Evolutionary conservation across 2,329 filamentous ascomycete species (phyloP), one percentile per base, ranked within the genome.

Genomic region (Cadophora malorum): DNA sequence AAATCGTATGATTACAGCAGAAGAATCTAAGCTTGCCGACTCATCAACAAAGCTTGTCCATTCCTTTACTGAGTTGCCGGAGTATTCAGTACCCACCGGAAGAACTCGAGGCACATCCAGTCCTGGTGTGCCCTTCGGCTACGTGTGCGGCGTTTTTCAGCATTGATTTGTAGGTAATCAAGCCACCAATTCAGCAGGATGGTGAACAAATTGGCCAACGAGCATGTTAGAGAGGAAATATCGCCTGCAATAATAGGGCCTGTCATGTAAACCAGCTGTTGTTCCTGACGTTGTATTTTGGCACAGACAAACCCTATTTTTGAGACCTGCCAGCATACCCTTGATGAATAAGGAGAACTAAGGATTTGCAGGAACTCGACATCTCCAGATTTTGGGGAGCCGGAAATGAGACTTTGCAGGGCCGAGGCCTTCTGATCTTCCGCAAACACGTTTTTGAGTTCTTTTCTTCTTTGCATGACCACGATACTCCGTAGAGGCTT

Each of bases 291-390:
- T 59, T 59, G 33, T 35, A 38, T 59, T 59, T 38, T 38, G 21
- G 35, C 38, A 47, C 58, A 31, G 41, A 14, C 41, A 62, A 33
- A 33, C 23, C 28, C 38, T 62, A 49, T 6, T 59, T 47, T 21
- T 31, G 58, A 60, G 38, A 60, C 38, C 47, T 16, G 25, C 58
- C 38, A 25, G 58, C 35, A 62, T 49, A 49, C 10, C 41, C 41
- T 47, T 49, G 21, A 12, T 31, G 41, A n/a, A 14, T 16, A 47
- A 47, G 59, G 23, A 62, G 41, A 62, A 62, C 21, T 45, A 61
- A 47, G 23, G 25, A 19, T 47, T 28, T 14, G 38, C 23, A 31
- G 41, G 19, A 21, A 50, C 10, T 19, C 23, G 4, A 49, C 12
- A 61, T 47, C 58, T 61, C 58, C 35, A 41, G 35, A 41, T 41